A percentile compares a stretch with the other conserved stretches of the same genome.
Conservation (phyloP, 257 asterid species). For the Salvia hispanica region DNA sequence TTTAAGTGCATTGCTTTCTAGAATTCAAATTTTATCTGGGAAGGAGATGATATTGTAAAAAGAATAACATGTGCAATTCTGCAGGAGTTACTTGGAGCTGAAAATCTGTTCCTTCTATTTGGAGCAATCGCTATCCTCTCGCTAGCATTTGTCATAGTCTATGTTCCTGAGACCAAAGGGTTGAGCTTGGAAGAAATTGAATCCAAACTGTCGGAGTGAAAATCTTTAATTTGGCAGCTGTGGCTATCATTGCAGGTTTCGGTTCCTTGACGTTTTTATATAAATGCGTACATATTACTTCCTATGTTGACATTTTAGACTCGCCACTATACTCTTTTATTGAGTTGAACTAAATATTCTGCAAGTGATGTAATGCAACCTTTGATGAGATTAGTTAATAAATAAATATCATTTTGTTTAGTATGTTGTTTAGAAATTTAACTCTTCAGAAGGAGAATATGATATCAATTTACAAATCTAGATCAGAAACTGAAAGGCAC, state of each 20-base stretch:
- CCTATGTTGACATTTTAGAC: constrained; percentile 6
- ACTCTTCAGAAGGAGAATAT: background rate
- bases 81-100: constrained; percentile 93
- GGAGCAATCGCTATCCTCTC: constrained; percentile 77
- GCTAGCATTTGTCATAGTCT: constrained; percentile 55
- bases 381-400: background rate
- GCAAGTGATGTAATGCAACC: constrained; percentile 16
- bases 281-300: background rate
- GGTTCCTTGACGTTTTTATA: constrained; percentile 10
- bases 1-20: constrained; percentile 1
- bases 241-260: constrained; percentile 14
- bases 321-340: background rate
- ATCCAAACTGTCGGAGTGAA: constrained; percentile 76
- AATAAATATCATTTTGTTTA: background rate
- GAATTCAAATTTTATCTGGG: constrained; percentile 1
- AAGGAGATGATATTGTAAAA: background rate
- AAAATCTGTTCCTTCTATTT: constrained; percentile 82
- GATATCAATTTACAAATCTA: constrained; percentile 5
- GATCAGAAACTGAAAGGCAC: background rate
- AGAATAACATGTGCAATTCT: constrained; percentile 13
- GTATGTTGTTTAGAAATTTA: background rate
- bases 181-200: constrained; percentile 98
- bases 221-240: constrained; percentile 2
- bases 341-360: background rate
- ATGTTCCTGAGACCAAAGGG: constrained; percentile 98